A percentile compares a stretch with the other conserved stretches of the same genome.
Conservation (phyloP, 352 stramenopile species). For the Plasmopara muralis region DNA sequence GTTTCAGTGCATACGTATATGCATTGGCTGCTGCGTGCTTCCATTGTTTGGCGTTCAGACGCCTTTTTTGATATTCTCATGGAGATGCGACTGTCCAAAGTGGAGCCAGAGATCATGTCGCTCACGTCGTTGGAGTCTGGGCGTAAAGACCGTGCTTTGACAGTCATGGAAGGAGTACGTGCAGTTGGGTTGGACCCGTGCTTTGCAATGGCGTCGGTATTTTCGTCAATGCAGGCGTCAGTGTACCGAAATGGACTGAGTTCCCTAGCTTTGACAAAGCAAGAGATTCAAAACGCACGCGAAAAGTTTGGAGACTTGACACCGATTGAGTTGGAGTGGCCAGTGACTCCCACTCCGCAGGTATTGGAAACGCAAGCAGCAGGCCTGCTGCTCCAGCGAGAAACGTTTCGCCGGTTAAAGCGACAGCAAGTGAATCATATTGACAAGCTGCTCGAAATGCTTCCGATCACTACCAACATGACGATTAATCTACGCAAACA, state of each 20-base stretch:
- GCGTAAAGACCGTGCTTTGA: slow-evolving; percentile 75
- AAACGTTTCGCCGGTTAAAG: slow-evolving; percentile 83
- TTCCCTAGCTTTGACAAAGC: slow-evolving; percentile 38
- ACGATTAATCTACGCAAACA: slow-evolving; percentile 83
- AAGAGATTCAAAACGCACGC: slow-evolving; percentile 41
- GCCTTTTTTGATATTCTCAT: slow-evolving; percentile 83
- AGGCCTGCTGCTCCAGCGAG: slow-evolving; percentile 72
- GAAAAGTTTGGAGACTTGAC: slow-evolving; percentile 59
- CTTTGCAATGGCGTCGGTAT: slow-evolving; percentile 83
- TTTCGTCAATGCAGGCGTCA: slow-evolving; percentile 68
- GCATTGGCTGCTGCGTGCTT: slow-evolving; percentile 74
- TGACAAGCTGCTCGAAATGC: slow-evolving; percentile 72
- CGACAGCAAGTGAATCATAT: slow-evolving; percentile 76
- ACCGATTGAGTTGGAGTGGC: slow-evolving; percentile 55
- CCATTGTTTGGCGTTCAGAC: slow-evolving; percentile 73
- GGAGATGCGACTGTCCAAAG: slow-evolving; percentile 76
- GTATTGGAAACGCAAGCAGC: slow-evolving; percentile 77
- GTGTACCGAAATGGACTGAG: slow-evolving; percentile 65
- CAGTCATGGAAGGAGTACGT: slow-evolving; percentile 83
- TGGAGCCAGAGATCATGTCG: slow-evolving; percentile 78
- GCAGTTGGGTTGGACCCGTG: slow-evolving; percentile 77
- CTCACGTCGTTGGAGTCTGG: slow-evolving; percentile 80
- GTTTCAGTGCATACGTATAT: slow-evolving; percentile 79
- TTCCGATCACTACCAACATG: slow-evolving; percentile 84
- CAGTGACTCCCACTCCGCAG: slow-evolving; percentile 69